phyloP scores from a whole-genome alignment of 1,284 basidiomycete genomes.

The Tilletia horrida region DNA sequence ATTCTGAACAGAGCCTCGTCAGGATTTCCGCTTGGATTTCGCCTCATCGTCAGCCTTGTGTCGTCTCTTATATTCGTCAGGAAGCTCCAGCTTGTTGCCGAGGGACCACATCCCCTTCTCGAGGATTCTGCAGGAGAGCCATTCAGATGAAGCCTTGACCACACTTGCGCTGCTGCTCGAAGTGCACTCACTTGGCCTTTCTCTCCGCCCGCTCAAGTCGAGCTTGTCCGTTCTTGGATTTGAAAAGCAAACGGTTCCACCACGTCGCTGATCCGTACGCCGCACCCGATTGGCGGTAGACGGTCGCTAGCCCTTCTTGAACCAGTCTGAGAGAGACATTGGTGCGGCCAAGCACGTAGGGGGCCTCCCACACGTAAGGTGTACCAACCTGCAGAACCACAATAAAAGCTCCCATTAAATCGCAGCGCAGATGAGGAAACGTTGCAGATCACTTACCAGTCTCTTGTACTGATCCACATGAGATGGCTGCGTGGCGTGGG shows the following conservation, averaged over 20 bases:
- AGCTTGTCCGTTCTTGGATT: slow-evolving; percentile 31
- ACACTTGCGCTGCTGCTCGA: too few species aligned
- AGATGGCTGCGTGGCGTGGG: slow-evolving; percentile 21
- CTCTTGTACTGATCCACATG: slow-evolving; percentile 54
- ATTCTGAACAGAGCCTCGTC: neutral
- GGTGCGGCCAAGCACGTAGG: slow-evolving; percentile 50
- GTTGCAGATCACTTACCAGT: slow-evolving; percentile 25
- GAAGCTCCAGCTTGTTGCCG: slow-evolving; percentile 41
- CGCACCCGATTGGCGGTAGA: slow-evolving; percentile 47
- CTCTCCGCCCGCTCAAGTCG: slow-evolving; percentile 39
- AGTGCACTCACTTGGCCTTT: slow-evolving; percentile 34
- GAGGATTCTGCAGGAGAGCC: neutral
- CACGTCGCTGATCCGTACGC: slow-evolving; percentile 45
- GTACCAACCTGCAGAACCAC: slow-evolving; percentile 34
- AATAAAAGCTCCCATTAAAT: neutral
- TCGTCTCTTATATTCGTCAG: slow-evolving; percentile 44
- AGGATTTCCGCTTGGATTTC: neutral
- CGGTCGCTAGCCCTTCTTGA: slow-evolving; percentile 47
- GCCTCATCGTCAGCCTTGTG: slow-evolving; percentile 20
- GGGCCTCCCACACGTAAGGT: slow-evolving; percentile 47
- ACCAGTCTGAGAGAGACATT: slow-evolving; percentile 49
- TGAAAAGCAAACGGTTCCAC: slow-evolving; percentile 33
- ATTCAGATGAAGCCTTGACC: too few species aligned
- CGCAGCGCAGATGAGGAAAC: neutral
- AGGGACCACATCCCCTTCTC: slow-evolving; percentile 42